Conservation (phyloP, 2,329 filamentous ascomycete species). For the Coniochaeta hoffmannii region DNA sequence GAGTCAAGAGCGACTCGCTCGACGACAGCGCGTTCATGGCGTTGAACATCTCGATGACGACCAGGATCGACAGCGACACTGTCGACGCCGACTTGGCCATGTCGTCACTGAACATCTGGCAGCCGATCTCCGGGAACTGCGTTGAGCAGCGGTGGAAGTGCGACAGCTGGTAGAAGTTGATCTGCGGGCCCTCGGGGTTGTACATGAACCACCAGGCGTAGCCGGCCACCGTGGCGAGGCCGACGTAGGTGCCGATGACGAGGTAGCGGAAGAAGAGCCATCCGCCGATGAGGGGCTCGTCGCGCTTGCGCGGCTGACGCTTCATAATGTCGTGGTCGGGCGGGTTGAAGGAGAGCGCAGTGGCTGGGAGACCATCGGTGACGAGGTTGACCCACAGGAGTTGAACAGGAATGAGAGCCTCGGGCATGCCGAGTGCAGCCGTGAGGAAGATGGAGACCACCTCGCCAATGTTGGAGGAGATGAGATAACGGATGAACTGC, state of each 20-base stretch:
- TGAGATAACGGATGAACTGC: constrained; percentile 98
- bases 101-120: constrained; percentile 81
- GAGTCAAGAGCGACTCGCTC: constrained; percentile 85
- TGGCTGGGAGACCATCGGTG: constrained; percentile 93
- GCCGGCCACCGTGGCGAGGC: constrained; percentile 86
- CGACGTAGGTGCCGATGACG: constrained; percentile 92
- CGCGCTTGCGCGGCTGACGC: constrained; percentile 80
- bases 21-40: constrained; percentile 97
- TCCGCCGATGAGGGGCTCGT: constrained; percentile 84
- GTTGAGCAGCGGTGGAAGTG: constrained; percentile 91
- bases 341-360: constrained; percentile 94
- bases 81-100: constrained; percentile 87
- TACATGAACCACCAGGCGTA: constrained; percentile 99
- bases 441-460: constrained; percentile 99
- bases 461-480: constrained; percentile 98
- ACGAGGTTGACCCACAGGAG: constrained; percentile 98
- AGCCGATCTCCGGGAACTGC: constrained; percentile 83
- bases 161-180: constrained; percentile 79
- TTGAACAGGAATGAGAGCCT: constrained; percentile 93
- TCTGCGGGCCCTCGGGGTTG: constrained; percentile 82
- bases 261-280: constrained; percentile 98
- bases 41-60: constrained; percentile 99
- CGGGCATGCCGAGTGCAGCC: constrained; percentile 92
- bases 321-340: constrained; percentile 98
- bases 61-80: constrained; percentile 82